Base-by-base conservation (phyloP, 768 basidiomycete genomes). In the Suillus spraguei region DNA sequence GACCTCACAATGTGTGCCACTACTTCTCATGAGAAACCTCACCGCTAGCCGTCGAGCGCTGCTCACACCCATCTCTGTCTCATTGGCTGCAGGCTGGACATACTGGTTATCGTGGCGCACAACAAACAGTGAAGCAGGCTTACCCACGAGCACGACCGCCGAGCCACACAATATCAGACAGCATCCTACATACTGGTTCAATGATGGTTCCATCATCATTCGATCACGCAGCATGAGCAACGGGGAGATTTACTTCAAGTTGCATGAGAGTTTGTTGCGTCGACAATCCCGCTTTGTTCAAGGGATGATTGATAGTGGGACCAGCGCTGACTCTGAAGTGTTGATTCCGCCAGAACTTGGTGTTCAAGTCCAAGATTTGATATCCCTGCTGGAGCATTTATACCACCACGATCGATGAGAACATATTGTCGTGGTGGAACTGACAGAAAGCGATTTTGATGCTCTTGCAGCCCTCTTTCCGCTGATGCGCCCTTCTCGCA, bases 371-470 rank as follows among this genome's bases (percentile, higher is more conserved):
- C 69, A 72, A 49, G 89, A 91, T 70, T 79, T 89, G 7, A 82
- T 83, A 55, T 78, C 77, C 1, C 71, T 92, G 55, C 74, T 91
- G n/a, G 80, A 81, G 63, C 83, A 89, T 74, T 69, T 91, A 36
- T 91, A 91, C 70, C 85, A 89, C 69, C n/a, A n/a, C n/a, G 85
- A 90, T 69, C 72, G 72, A 90, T 91, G 74, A 80, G 87, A 83
- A 41, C 35, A 53, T 62, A 36, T 39, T n/a, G 35, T 62, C 41
- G 6, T 61, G 16, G 11, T 10, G 11, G 38, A 22, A 50, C 52
- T 32, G 42, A 33, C 41, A 24, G 14, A 61, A 11, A n/a, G n/a
- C 20, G 13, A n/a, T 58, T 42, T 24, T 64, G 32, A 58, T 59
- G 49, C 22, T 41, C 55, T 14, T 62, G 36, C 70, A 89, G 89